These are phyloP conservation scores for Blastobotrys petasosporus DNA, from an alignment of 1,139 yeast genomes.

Conservation along the genomic window DNA sequence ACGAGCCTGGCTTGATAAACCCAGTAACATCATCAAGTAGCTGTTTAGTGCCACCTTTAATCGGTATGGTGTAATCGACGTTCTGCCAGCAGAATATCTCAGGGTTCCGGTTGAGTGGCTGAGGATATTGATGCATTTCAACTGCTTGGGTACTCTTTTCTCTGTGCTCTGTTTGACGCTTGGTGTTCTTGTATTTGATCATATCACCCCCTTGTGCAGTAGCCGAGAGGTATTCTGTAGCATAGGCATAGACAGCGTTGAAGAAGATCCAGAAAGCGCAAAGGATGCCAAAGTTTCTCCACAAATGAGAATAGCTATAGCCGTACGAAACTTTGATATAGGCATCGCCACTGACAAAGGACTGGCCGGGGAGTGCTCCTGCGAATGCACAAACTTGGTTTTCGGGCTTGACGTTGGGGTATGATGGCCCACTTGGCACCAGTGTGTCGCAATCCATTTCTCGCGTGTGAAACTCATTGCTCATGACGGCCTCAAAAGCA, in stretches of 20 bases:
- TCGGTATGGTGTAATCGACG: slow-evolving; percentile 37
- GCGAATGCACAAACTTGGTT: slow-evolving; percentile 40
- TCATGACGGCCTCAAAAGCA: slow-evolving; percentile 42
- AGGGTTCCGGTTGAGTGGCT: slow-evolving; percentile 27
- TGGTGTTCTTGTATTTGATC: too few relatives aligned
- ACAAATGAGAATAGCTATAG: slow-evolving; percentile 34
- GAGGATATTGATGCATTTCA: slow-evolving; percentile 44
- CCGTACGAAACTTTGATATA: slow-evolving; percentile 35
- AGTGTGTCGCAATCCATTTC: slow-evolving; percentile 35
- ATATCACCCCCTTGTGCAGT: background rate
- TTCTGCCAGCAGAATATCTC: slow-evolving; percentile 40
- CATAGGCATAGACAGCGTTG: slow-evolving; percentile 30
- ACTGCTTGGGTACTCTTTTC: slow-evolving; percentile 18
- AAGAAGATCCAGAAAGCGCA: slow-evolving; percentile 35
- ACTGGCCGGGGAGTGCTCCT: slow-evolving; percentile 38
- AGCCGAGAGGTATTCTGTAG: slow-evolving; percentile 30
- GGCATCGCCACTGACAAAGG: slow-evolving; percentile 39
- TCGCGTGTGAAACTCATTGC: slow-evolving; percentile 42
- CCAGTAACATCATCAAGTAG: slow-evolving; percentile 54
- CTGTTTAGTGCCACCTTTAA: slow-evolving; percentile 38
- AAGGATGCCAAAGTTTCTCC: slow-evolving; percentile 38
- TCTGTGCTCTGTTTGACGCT: too few relatives aligned
- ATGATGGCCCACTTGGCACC: slow-evolving; percentile 35
- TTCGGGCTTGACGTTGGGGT: slow-evolving; percentile 31
- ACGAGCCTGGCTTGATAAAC: slow-evolving; percentile 53